These are phyloP conservation scores for Tylopilus vinaceipallidus DNA, from an alignment of 768 basidiomycete species.

Conservation along the genomic window DNA sequence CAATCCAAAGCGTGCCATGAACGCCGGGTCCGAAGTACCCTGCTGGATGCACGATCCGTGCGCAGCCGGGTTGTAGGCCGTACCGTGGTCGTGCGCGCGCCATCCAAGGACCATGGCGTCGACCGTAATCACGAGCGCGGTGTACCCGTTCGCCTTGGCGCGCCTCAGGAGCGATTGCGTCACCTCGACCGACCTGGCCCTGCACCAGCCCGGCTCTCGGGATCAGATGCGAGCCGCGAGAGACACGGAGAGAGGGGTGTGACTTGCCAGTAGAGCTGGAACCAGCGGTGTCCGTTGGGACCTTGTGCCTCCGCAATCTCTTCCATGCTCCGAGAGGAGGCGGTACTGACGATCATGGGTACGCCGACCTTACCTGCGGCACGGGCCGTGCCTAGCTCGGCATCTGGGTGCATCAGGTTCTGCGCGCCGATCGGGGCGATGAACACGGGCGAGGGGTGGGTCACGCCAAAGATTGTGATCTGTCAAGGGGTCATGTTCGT, in stretches of 20 bases:
- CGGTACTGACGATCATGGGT: conserved; percentile 32
- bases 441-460: conserved; percentile 41
- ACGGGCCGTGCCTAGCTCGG: conserved; percentile 44
- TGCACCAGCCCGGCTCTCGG: too few species aligned
- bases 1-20: conserved; percentile 39
- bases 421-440: conserved; percentile 60
- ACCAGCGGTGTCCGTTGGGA: conserved; percentile 43
- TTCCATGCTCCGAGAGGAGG: conserved; percentile 47
- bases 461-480: conserved; percentile 60
- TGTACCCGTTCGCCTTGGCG: conserved; percentile 41
- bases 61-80: conserved; percentile 36
- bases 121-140: conserved; percentile 44
- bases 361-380: conserved; percentile 47
- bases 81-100: conserved; percentile 43
- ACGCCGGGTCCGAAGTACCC: conserved; percentile 45
- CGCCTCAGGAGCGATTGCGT: conserved; percentile 42
- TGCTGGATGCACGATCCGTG: conserved; percentile 41
- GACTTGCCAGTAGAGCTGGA: conserved; percentile 45
- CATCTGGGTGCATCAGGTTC: conserved; percentile 43
- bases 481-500: conserved; percentile 20
- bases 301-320: conserved; percentile 47
- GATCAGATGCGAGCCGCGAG: too few species aligned
- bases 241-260: too few species aligned
- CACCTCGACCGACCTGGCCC: conserved; percentile 30
- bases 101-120: conserved; percentile 44